Base-by-base conservation (phyloP, 768 basidiomycete species). In the Leucosporidium scottii region DNA sequence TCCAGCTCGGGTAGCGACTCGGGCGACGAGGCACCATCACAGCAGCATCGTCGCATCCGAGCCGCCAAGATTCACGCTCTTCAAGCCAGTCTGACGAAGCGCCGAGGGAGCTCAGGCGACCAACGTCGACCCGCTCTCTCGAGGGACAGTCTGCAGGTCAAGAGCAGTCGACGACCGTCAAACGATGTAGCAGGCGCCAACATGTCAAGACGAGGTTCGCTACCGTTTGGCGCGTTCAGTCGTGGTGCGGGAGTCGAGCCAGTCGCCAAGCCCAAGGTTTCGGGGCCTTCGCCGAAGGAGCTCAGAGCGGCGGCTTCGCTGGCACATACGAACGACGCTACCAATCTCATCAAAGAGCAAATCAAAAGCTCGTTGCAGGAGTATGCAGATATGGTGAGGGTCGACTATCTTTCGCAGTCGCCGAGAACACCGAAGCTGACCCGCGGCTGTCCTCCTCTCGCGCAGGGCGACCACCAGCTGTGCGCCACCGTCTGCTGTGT, bases 401-500 rank as follows among this genome's bases (percentile, higher is more conserved):
- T 34, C 30, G 70, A 9, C 7, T 9, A 20, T 27, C 28, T n/a
- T 25, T 51, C 28, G 59, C 21, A 25, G 23, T 25, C n/a, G 15
- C 13, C 13, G n/a, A 6, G 5, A 9, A 1, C 10, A 44, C 23
- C 30, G 23, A 23, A 5, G n/a, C 44, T 48, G 39, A 28, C 6
- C 23, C 27, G 23, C 27, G 4, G 31, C 5, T 20, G 3, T 10
- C 36, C 31, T 25, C 53, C 7, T 23, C 4, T 7, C 12, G 7
- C 28, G 20, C 64, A 71, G 70, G 71, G 71, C 3, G 71, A 72
- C 25, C 49, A 62, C 2, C 71, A 72, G 47, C 62, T 72, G 0
- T 72, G 71, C 59, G 71, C 71, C 0, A 58, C 59, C 3, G 67
- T 67, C 34, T 64, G 59, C 34, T 66, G 67, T 30, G 65, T 65